Conservation (phyloP, 2,329 filamentous ascomycete genomes). For the Alternaria infectoria region DNA sequence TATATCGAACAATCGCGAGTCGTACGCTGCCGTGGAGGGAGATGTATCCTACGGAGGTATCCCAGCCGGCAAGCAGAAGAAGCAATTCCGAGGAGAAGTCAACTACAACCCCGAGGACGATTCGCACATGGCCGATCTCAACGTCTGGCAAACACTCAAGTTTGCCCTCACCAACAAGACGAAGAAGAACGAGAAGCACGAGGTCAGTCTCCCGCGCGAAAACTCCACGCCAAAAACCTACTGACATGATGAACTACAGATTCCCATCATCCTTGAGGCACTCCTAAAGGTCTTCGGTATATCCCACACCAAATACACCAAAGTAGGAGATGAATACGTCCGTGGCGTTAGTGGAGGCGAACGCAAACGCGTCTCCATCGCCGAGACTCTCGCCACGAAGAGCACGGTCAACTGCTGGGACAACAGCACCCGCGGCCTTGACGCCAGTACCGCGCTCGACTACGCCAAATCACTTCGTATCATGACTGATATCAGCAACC, state of each 20-base stretch:
- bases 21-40: constrained; percentile 70
- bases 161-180: constrained; percentile 80
- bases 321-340: constrained; percentile 75
- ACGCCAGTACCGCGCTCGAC: constrained; percentile 79
- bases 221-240: background rate
- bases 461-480: constrained; percentile 79
- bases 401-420: constrained; percentile 78
- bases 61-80: constrained; percentile 69
- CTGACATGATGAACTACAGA: constrained; percentile 36
- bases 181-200: constrained; percentile 66
- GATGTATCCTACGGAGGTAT: constrained; percentile 76
- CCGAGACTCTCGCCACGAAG: constrained; percentile 73
- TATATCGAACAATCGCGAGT: constrained; percentile 71
- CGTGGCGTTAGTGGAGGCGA: constrained; percentile 82
- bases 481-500: constrained; percentile 77
- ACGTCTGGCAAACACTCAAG: constrained; percentile 77
- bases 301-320: constrained; percentile 73
- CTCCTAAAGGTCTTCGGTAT: constrained; percentile 82
- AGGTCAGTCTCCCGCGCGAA: constrained; percentile 31
- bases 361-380: constrained; percentile 75
- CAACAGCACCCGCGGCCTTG: constrained; percentile 79
- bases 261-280: constrained; percentile 72
- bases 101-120: constrained; percentile 82
- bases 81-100: constrained; percentile 75
- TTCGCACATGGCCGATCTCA: constrained; percentile 74